Evolutionary conservation across 495 filamentous ascomycete genomes (phyloP).

Genomic region (Daldinia grandis): DNA sequence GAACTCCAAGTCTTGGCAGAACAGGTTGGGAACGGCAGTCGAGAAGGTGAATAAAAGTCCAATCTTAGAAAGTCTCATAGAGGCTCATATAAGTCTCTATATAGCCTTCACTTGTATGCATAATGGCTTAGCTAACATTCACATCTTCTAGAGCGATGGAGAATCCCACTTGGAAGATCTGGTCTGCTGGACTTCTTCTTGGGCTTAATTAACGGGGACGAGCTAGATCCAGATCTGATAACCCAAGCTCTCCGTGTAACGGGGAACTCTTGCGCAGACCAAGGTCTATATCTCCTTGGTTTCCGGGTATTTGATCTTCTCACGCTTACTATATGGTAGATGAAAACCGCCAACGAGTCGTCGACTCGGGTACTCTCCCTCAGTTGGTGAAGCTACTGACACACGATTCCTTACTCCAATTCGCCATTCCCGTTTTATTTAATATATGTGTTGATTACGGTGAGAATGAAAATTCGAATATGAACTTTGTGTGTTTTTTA

Average conservation of each 20-base stretch:
- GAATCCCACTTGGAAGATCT: conserved; percentile 69
- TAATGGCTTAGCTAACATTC: not conserved
- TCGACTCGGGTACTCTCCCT: conserved; percentile 65
- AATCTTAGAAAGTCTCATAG: not conserved
- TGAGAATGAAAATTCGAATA: conserved; percentile 45
- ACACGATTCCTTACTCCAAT: conserved; percentile 57
- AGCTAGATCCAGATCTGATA: conserved; percentile 45
- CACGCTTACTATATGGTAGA: conserved; percentile 56
- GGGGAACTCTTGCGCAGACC: conserved; percentile 85
- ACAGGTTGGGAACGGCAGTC: conserved; percentile 70
- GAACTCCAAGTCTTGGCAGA: conserved; percentile 63
- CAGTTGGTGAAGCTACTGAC: conserved; percentile 63
- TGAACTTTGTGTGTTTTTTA: no score
- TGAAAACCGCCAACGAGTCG: conserved; percentile 73
- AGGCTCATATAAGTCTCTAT: conserved; percentile 18
- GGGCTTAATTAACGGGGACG: conserved; percentile 55
- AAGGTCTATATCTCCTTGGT: conserved; percentile 57
- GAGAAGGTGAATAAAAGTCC: conserved; percentile 65
- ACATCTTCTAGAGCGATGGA: conserved; percentile 62
- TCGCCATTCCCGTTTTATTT: conserved; percentile 73
- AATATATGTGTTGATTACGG: conserved; percentile 81
- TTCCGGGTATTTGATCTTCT: not conserved
- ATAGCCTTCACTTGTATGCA: not conserved
- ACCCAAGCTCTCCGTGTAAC: conserved; percentile 71
- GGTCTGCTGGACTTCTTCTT: conserved; percentile 75